Conservation (phyloP, 768 basidiomycete genomes). For the Lentinula aciculospora region DNA sequence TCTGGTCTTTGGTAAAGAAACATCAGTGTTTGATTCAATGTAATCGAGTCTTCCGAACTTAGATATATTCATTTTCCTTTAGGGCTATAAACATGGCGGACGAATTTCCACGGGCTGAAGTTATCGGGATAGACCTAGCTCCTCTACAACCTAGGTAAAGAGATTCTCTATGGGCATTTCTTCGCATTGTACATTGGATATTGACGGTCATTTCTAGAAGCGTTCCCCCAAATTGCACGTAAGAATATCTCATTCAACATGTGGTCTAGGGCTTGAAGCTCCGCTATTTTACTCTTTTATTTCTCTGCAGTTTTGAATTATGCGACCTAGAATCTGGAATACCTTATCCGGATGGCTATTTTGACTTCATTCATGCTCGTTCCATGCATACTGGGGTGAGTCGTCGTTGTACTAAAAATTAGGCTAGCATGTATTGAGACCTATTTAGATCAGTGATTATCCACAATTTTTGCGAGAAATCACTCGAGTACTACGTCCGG, state of each 20-base stretch:
- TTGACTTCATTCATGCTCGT: slow-evolving; percentile 67
- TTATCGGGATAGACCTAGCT: slow-evolving; percentile 66
- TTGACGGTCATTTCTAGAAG: slow-evolving; percentile 28
- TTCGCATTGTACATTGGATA: background rate
- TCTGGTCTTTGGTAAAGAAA: slow-evolving; percentile 50
- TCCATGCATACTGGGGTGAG: slow-evolving; percentile 64
- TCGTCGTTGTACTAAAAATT: slow-evolving; percentile 19
- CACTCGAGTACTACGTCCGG: slow-evolving; percentile 61
- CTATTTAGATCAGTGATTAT: slow-evolving; percentile 55
- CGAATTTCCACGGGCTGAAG: slow-evolving; percentile 61
- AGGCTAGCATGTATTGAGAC: background rate
- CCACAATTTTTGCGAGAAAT: slow-evolving; percentile 56
- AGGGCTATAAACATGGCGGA: slow-evolving; percentile 75
- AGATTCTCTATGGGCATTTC: background rate
- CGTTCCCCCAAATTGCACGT: slow-evolving; percentile 73
- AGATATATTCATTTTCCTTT: slow-evolving; percentile 2
- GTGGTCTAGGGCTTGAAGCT: background rate
- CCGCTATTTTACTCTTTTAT: background rate
- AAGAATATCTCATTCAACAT: slow-evolving; percentile 23
- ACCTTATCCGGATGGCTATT: slow-evolving; percentile 58
- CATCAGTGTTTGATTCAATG: background rate
- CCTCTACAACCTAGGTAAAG: slow-evolving; percentile 65
- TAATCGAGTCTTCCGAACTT: background rate
- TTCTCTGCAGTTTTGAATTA: slow-evolving; percentile 52
- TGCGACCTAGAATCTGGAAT: slow-evolving; percentile 61